phyloP scores from a whole-genome alignment of 2,329 filamentous ascomycete genomes.

The Monosporascus sp. region DNA sequence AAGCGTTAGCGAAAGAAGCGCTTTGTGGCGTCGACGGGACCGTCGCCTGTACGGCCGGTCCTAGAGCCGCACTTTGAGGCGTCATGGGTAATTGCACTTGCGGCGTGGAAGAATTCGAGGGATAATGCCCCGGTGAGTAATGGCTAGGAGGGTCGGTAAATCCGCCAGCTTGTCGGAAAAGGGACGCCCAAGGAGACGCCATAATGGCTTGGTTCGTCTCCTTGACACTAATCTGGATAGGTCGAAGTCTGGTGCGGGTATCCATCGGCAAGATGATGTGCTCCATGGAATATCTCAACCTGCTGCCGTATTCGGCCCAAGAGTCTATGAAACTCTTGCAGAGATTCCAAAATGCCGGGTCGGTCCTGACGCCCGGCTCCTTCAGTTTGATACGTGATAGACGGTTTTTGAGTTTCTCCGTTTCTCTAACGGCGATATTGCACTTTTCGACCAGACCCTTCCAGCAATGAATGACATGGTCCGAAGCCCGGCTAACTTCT shows the following conservation, averaged over 20 bases:
- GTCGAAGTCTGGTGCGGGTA: conserved; percentile 67
- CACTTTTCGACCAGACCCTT: conserved; percentile 67
- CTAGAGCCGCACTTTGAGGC: conserved; percentile 81
- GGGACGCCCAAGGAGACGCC: conserved; percentile 51
- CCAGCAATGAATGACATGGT: conserved; percentile 61
- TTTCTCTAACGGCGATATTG: conserved; percentile 64
- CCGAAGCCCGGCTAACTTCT: conserved; percentile 52
- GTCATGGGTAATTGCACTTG: conserved; percentile 64
- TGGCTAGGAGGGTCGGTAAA: conserved; percentile 15
- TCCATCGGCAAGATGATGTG: conserved; percentile 55
- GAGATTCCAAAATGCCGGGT: conserved; percentile 58
- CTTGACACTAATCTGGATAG: conserved; percentile 77
- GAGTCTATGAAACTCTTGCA: conserved; percentile 70
- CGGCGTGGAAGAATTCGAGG: conserved; percentile 25
- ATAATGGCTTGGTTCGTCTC: conserved; percentile 71
- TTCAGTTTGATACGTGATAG: conserved; percentile 78
- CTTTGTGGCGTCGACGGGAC: conserved; percentile 67
- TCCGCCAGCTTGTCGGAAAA: conserved; percentile 29
- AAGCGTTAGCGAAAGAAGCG: conserved; percentile 49
- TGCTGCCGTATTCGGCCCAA: conserved; percentile 61
- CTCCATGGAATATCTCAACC: conserved; percentile 51
- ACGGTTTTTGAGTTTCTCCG: conserved; percentile 66
- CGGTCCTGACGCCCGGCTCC: conserved; percentile 68
- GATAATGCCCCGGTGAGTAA: conserved; percentile 28
- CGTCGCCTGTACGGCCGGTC: conserved; percentile 84